Evolutionary conservation across 1,139 yeast species (phyloP), one percentile per base, ranked within the genome.

Genomic region (Debaryomyces sp.): DNA sequence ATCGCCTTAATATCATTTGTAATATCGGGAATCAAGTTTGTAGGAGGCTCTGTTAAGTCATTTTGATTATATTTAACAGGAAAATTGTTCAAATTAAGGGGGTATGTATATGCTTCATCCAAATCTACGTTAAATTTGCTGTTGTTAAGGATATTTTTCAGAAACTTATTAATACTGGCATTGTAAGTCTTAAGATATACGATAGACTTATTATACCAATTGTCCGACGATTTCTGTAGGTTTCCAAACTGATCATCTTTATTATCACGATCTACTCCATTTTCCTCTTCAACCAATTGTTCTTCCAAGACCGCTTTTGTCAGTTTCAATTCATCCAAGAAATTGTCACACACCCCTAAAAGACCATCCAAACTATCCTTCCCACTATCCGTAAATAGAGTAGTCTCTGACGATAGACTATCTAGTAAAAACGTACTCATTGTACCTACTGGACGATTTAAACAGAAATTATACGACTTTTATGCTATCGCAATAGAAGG

Each of bases 71-170:
- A 48, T 34, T 56, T 53, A 12, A 57, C 58, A 2, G 78, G 77
- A 41, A 59, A 62, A 44, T 68, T 66, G 49, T 70, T 61, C 43
- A 75, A 59, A 47, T 63, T 60, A 48, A 76, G 62, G 0, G 77
- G 77, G 50, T 70, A 76, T 1, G 73, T 65, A 53, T 76, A 76
- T 4, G 80, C 79, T 34, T 73, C 78, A 57, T 75, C 80, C 46
- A 76, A 57, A 49, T 71, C 70, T 33, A 73, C 58, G 33, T 52
- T 56, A 53, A 64, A 73, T 46, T 61, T 63, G 18, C 69, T 52
- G 54, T 67, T 68, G 46, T 61, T 63, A 13, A 72, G 56, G 8
- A 73, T 55, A 47, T 68, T 70, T 61, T 75, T 75, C 54, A 53
- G 70, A 50, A 74, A 72, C 60, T 60, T 64, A 55, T 71, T 70